Conservation (phyloP, 2,329 filamentous ascomycete genomes). For the Lasiodiplodia citricola region DNA sequence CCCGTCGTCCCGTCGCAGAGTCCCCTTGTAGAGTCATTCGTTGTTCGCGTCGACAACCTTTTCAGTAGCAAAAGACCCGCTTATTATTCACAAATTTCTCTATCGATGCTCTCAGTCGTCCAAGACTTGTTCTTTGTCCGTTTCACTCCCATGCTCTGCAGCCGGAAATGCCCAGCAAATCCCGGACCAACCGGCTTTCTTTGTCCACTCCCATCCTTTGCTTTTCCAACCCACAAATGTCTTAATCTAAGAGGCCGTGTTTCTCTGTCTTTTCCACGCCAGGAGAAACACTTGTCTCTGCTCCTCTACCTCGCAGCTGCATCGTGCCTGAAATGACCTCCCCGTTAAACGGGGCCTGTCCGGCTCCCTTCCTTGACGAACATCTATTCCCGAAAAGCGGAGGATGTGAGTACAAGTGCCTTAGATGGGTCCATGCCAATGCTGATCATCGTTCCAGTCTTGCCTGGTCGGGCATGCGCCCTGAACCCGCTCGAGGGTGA, state of each 20-base stretch:
- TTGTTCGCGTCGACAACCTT: neutral
- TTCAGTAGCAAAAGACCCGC: neutral
- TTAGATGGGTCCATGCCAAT: too few relatives aligned
- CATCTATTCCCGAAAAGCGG: conserved; percentile 31
- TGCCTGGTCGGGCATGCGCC: conserved; percentile 34
- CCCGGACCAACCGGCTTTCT: neutral
- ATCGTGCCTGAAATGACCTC: neutral
- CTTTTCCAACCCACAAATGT: neutral
- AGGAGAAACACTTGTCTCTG: neutral
- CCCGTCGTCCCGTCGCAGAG: neutral
- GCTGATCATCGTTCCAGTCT: conserved; percentile 25
- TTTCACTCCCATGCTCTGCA: conserved; percentile 9
- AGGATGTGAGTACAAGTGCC: conserved; percentile 31
- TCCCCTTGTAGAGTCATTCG: neutral
- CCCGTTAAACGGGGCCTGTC: conserved; percentile 28
- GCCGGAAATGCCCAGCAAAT: neutral
- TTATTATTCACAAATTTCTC: neutral
- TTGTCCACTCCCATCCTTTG: neutral
- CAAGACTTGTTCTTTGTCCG: neutral
- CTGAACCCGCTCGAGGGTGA: conserved; percentile 33
- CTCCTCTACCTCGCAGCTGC: neutral
- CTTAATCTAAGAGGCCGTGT: neutral
- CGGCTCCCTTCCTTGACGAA: conserved; percentile 35
- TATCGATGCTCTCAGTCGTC: conserved; percentile 4
- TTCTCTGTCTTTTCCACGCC: neutral